Percentiles rank a stretch among this genome's conserved stretches.
Evolutionary conservation across 305 asterid species (phyloP).

Genomic region (Coffea humblotiana): DNA sequence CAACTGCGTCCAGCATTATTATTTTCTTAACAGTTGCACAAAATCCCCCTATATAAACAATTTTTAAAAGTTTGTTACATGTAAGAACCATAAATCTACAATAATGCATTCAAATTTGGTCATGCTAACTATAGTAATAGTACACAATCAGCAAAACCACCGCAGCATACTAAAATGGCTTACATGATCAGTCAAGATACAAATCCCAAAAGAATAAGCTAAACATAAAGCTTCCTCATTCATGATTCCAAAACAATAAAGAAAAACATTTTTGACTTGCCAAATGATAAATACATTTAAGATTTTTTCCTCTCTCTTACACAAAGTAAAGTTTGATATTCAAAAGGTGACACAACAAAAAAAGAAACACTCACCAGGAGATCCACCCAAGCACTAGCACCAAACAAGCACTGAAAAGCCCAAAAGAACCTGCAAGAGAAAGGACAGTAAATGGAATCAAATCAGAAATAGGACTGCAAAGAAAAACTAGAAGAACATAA

Average conservation of each 20-base stretch:
- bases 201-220: neutral
- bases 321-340: neutral
- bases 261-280: neutral
- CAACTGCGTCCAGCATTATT: neutral
- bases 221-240: neutral
- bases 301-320: too few relatives aligned
- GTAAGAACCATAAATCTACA: neutral
- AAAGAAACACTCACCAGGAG: conserved; percentile 62
- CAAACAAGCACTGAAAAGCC: conserved; percentile 92
- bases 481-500: neutral
- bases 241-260: neutral
- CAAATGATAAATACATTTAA: too few relatives aligned
- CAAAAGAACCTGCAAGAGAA: conserved; percentile 71
- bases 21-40: neutral
- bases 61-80: neutral
- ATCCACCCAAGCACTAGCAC: conserved; percentile 99
- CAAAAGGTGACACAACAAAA: neutral
- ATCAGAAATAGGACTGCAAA: neutral
- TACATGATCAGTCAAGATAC: neutral
- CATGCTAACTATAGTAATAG: neutral
- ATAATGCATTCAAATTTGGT: neutral
- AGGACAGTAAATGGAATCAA: neutral
- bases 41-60: neutral
- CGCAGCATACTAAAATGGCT: neutral
- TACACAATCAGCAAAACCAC: neutral